phyloP scores from a whole-genome alignment of 495 filamentous ascomycete genomes.

The Xylaria telfairii region DNA sequence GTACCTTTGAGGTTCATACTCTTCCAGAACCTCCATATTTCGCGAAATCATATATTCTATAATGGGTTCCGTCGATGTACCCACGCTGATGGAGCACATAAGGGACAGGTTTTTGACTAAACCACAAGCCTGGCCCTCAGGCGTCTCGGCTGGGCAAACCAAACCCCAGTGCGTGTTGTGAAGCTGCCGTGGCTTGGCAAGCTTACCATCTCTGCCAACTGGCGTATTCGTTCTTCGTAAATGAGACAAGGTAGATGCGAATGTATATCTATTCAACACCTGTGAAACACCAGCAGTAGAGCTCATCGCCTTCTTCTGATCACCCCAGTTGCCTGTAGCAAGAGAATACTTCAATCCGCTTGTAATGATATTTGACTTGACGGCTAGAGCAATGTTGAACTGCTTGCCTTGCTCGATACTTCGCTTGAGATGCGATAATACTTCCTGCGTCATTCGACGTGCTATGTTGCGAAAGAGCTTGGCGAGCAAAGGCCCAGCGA shows the following conservation, averaged over 20 bases:
- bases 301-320: conserved; percentile 95
- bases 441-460: conserved; percentile 83
- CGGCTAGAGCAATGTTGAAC: conserved; percentile 85
- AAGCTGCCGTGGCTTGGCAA: conserved; percentile 95
- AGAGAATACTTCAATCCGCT: conserved; percentile 95
- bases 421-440: conserved; percentile 86
- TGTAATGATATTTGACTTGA: conserved; percentile 89
- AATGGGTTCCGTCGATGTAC: conserved; percentile 86
- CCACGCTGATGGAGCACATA: conserved; percentile 97
- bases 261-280: conserved; percentile 97
- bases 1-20: conserved; percentile 87
- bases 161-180: conserved; percentile 99
- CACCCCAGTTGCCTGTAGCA: conserved; percentile 99
- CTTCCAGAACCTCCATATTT: conserved; percentile 95
- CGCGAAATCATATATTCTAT: conserved; percentile 92
- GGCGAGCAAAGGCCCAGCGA: conserved; percentile 92
- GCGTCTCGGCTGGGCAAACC: conserved; percentile 96
- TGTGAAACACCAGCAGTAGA: conserved; percentile 97
- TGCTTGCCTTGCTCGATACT: conserved; percentile 87
- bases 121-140: conserved; percentile 98
- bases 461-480: conserved; percentile 90
- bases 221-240: conserved; percentile 96
- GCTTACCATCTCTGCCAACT: conserved; percentile 96
- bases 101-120: conserved; percentile 97
- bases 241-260: conserved; percentile 94